phyloP scores from a whole-genome alignment of 176 grass and related monocot species.

The Musa troglodytarum region DNA sequence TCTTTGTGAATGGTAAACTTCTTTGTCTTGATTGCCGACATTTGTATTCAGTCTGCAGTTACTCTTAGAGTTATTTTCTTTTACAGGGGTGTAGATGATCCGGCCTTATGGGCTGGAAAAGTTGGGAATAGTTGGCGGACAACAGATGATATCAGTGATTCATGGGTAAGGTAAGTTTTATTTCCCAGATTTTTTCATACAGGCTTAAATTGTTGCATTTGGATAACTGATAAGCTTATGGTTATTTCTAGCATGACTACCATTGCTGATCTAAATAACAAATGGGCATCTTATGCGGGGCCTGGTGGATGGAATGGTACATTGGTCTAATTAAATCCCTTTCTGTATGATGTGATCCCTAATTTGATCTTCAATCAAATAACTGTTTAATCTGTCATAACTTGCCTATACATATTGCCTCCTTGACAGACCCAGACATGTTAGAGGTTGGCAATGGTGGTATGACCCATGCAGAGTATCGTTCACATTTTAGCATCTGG shows the following conservation, averaged over 20 bases:
- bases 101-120: slow-evolving; percentile 86
- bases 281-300: slow-evolving; percentile 95
- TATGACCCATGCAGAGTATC: slow-evolving; percentile 77
- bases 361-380: not conserved
- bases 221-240: slow-evolving; percentile 20
- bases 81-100: slow-evolving; percentile 82
- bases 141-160: slow-evolving; percentile 76
- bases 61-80: not conserved
- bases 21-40: not conserved
- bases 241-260: slow-evolving; percentile 73
- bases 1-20: slow-evolving; percentile 79
- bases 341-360: not conserved
- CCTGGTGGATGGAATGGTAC: slow-evolving; percentile 99
- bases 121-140: slow-evolving; percentile 98
- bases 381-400: not conserved
- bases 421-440: slow-evolving; percentile 80
- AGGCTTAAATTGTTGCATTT: not conserved
- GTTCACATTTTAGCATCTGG: slow-evolving; percentile 96
- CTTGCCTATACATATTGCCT: slow-evolving; percentile 3
- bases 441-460: slow-evolving; percentile 86
- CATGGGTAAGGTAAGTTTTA: slow-evolving; percentile 67
- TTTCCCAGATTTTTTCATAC: not conserved
- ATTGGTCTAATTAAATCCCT: not conserved
- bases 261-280: slow-evolving; percentile 88
- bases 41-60: not conserved